Percentiles rank a stretch among this genome's conserved stretches.
Conservation (phyloP, 2,329 filamentous ascomycete genomes). For the Thelonectria olida region DNA sequence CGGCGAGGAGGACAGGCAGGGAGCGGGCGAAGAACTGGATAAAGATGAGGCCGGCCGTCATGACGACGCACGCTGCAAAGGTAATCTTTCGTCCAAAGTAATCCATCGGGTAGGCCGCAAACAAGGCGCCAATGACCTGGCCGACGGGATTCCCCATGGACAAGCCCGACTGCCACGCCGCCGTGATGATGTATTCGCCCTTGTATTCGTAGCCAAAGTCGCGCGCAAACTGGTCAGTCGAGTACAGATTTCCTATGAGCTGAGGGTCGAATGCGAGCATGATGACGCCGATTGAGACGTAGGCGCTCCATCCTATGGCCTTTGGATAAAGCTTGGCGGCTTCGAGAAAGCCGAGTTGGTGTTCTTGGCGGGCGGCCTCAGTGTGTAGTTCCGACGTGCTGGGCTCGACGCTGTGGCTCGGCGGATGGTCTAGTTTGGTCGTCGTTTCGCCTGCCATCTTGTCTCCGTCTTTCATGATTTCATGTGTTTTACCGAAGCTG, state of each 20-base stretch:
- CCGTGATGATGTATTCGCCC: neutral
- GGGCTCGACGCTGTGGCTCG: neutral
- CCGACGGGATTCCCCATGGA: constrained; percentile 3
- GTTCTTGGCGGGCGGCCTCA: neutral
- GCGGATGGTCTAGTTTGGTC: neutral
- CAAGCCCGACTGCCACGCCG: neutral
- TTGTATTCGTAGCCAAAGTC: constrained; percentile 1
- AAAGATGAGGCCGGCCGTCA: constrained; percentile 39
- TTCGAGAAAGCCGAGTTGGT: neutral
- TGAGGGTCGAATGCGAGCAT: neutral
- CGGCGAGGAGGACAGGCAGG: constrained; percentile 52
- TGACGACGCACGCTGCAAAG: neutral
- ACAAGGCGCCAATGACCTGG: neutral
- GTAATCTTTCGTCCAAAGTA: neutral
- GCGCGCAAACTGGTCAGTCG: neutral
- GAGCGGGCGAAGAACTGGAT: constrained; percentile 46
- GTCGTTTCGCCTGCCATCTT: neutral
- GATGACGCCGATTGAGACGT: neutral
- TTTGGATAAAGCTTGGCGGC: neutral
- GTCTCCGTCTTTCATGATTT: neutral
- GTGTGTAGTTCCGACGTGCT: neutral
- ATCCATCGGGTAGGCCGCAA: neutral
- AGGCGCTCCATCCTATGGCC: neutral
- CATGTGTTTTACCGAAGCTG: neutral
- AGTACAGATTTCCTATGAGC: neutral